Conservation (phyloP, 768 basidiomycete genomes). For the Crepidotus variabilis region DNA sequence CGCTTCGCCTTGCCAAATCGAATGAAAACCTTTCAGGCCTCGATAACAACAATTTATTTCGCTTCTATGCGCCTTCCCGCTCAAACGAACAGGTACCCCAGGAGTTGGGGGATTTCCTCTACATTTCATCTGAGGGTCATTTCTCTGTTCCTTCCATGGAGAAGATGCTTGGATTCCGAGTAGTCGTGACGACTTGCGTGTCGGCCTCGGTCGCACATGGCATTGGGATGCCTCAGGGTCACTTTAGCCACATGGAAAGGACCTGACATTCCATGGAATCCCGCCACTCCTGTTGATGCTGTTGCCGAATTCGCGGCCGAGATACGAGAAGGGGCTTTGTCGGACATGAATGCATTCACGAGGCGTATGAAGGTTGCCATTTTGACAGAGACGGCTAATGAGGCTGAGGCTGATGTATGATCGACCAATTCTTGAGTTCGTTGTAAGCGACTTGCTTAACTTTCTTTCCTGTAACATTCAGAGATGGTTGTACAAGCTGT, state of each 20-base stretch:
- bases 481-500: no score
- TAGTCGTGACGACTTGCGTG: constrained; percentile 57
- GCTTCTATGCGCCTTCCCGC: constrained; percentile 50
- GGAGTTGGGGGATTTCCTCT: constrained; percentile 32
- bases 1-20: constrained; percentile 30
- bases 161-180: constrained; percentile 38
- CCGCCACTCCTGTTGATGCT: constrained; percentile 29
- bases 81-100: constrained; percentile 31
- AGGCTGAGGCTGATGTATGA: not conserved
- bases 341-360: constrained; percentile 42
- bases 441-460: no score
- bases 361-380: constrained; percentile 24
- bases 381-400: not conserved
- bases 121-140: constrained; percentile 33
- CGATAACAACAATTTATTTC: constrained; percentile 35
- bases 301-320: constrained; percentile 36
- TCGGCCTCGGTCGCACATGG: constrained; percentile 46
- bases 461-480: no score
- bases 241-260: constrained; percentile 61
- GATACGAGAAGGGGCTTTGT: constrained; percentile 25
- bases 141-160: constrained; percentile 44
- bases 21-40: constrained; percentile 14
- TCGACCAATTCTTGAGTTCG: no score
- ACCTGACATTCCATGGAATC: constrained; percentile 47
- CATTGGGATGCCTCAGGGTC: constrained; percentile 46